Base-by-base conservation (phyloP, 192 early-diverging fungal species). In the Rhizoclosmatium globosum region DNA sequence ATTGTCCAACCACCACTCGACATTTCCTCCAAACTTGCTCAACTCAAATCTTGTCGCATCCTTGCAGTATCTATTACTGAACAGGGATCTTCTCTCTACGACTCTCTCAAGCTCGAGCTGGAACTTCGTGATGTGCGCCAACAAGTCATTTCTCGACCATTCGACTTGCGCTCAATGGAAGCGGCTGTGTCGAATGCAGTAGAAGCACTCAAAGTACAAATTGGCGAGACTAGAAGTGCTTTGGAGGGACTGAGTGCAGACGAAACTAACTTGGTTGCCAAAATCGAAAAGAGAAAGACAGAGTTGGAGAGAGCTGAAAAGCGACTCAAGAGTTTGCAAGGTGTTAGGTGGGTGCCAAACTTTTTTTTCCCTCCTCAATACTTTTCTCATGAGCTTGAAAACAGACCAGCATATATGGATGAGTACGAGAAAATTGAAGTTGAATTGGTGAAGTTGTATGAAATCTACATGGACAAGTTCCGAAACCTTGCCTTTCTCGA, bases 391-490 rank as follows among this genome's bases (percentile, higher is more conserved):
- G 31, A 31, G 31, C 31, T 65, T 9, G 31, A 76, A 41, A 41
- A 4, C 31, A 84, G 86, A 44, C 88, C 88, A 4, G 87, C 88
- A 31, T 89, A 85, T 70, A 89, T 89, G 88, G 88, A 89, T 68
- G 88, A 89, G 65, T 89, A 85, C 64, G 88, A 89, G 69, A 84
- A 84, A 60, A 84, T 89, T 48, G 87, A 89, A 76, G 70, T 72
- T n/a, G 88, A 89, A 43, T 65, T 89, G 23, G 76, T 71, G 23
- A 82, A 74, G 60, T 76, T 87, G 2, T 89, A 88, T 50, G 79
- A 89, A 47, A 68, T 61, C 44, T 89, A 89, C 66, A 86, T 86
- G 84, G 82, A 87, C 43, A 83, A 78, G 68, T 87, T 87, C 79
- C 61, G 85, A 38, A 89, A 89, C 68, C 72, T 88, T 13, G 71